Conservation (phyloP, 495 filamentous ascomycete genomes). For the Gamarada debralockiae region DNA sequence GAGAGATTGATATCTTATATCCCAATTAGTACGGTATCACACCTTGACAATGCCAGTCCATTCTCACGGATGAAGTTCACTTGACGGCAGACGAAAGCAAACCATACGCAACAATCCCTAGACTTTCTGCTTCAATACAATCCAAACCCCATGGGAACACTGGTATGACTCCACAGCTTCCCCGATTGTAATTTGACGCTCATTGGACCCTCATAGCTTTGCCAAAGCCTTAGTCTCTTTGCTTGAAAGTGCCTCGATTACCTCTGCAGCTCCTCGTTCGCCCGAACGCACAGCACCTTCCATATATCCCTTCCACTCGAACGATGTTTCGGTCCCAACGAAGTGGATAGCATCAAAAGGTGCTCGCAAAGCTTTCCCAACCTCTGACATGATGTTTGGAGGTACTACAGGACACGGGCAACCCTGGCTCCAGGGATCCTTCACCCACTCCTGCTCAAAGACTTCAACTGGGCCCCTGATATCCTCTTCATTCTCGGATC, state of each 20-base stretch:
- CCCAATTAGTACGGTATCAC: too few species aligned
- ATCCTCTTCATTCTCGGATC: constrained; percentile 10
- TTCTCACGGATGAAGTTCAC: too few species aligned
- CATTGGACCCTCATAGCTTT: too few species aligned
- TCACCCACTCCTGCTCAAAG: constrained; percentile 27
- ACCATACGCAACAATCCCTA: too few species aligned
- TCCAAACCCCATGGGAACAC: too few species aligned
- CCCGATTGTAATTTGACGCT: too few species aligned
- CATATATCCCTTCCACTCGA: constrained; percentile 46
- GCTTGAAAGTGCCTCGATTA: background rate
- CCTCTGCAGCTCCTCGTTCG: constrained; percentile 33
- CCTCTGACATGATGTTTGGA: constrained; percentile 25
- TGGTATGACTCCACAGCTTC: too few species aligned
- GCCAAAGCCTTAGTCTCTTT: too few species aligned
- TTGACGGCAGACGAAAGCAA: too few species aligned
- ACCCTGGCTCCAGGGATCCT: constrained; percentile 25
- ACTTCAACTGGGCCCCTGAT: constrained; percentile 19
- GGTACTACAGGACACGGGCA: constrained; percentile 24
- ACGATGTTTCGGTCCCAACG: constrained; percentile 41
- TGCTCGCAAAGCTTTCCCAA: constrained; percentile 22
- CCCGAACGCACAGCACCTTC: constrained; percentile 42
- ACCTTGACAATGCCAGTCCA: too few species aligned
- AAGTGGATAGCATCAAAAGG: constrained; percentile 41
- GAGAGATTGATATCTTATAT: too few species aligned
- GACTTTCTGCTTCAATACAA: too few species aligned